Conservation (phyloP, 2,329 filamentous ascomycete species). For the Epichloe uncinata region DNA sequence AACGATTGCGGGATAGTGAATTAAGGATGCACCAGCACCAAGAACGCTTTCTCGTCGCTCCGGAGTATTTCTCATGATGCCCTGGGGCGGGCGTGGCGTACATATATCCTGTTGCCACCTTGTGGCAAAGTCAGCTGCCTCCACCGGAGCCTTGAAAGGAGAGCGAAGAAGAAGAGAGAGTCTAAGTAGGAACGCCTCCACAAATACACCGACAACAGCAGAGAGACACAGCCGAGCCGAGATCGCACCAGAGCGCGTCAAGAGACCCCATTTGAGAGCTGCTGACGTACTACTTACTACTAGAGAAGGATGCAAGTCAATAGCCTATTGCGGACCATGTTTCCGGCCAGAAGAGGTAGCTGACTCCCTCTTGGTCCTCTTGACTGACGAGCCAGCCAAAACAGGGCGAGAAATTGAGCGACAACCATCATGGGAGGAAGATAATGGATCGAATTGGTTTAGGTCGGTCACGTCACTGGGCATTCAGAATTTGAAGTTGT, state of each 20-base stretch:
- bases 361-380: neutral
- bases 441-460: neutral
- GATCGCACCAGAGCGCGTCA: no score
- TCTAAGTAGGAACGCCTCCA: no score
- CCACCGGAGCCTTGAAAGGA: constrained; percentile 8
- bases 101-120: constrained; percentile 1
- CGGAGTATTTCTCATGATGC: neutral
- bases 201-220: no score
- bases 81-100: constrained; percentile 8
- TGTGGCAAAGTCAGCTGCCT: constrained; percentile 19
- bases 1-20: neutral
- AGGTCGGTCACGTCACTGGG: neutral
- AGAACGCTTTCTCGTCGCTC: neutral
- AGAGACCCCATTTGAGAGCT: no score
- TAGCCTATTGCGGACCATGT: neutral
- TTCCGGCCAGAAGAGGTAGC: neutral
- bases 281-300: no score
- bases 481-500: neutral
- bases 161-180: no score
- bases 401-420: neutral
- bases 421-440: neutral
- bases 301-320: no score
- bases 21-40: neutral
- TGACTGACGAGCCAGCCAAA: neutral
- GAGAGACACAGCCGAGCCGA: no score